Evolutionary conservation across 495 filamentous ascomycete genomes (phyloP).

Genomic region (Bathelium albidoporum): DNA sequence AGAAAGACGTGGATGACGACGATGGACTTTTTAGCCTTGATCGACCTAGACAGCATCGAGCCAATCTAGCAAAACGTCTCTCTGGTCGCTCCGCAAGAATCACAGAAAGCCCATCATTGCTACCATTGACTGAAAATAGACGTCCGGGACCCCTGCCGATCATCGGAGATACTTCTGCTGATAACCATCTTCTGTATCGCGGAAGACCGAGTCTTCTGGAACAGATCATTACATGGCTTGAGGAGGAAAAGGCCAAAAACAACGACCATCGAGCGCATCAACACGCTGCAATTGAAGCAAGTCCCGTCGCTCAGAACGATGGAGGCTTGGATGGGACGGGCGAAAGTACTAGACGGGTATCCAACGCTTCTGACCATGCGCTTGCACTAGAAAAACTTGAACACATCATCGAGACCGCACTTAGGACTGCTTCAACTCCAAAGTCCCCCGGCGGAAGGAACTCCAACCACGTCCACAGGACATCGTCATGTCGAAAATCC

Average conservation of each 20-base stretch:
- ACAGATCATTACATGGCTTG: conserved; percentile 71
- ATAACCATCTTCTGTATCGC: conserved; percentile 1
- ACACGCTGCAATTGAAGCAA: conserved; percentile 15
- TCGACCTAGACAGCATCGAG: conserved; percentile 24
- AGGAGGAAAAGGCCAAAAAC: conserved; percentile 60
- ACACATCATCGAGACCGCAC: conserved; percentile 25
- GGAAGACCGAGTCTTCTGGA: conserved; percentile 42
- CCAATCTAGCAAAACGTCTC: conserved; percentile 19
- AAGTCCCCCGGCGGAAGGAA: not conserved
- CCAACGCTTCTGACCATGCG: conserved; percentile 22
- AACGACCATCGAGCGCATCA: conserved; percentile 38
- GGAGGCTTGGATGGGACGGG: conserved; percentile 19
- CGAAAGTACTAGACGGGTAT: conserved; percentile 14
- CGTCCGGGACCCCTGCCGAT: not conserved
- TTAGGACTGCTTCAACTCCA: conserved; percentile 22
- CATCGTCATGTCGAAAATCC: conserved; percentile 24
- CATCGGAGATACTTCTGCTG: not conserved
- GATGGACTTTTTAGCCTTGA: conserved; percentile 13
- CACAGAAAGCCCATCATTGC: conserved; percentile 1
- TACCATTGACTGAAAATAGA: conserved; percentile 12
- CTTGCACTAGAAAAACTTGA: conserved; percentile 28
- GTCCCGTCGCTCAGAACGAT: conserved; percentile 9
- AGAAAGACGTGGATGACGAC: conserved; percentile 29
- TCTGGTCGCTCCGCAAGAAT: conserved; percentile 21
- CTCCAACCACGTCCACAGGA: not conserved